Evolutionary conservation across 768 basidiomycete species (phyloP).

Genomic region (Paxillus rubicundulus): DNA sequence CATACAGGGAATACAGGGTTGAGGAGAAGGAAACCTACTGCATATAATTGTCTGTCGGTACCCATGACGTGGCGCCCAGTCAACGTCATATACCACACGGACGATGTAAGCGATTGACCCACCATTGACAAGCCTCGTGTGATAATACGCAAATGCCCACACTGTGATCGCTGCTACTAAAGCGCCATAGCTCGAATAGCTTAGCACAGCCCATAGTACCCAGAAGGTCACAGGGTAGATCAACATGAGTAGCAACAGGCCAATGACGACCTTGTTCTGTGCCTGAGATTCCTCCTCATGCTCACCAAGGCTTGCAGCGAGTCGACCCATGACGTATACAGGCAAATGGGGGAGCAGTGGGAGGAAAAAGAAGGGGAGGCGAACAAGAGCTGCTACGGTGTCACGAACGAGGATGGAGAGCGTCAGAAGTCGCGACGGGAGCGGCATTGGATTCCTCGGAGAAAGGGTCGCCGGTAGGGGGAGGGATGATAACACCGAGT

Average conservation of each 20-base stretch:
- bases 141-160: conserved; percentile 80
- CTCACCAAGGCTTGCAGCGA: conserved; percentile 71
- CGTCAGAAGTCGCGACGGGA: conserved; percentile 83
- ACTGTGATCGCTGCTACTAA: conserved; percentile 65
- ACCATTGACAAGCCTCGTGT: conserved; percentile 84
- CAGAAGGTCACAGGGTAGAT: conserved; percentile 87
- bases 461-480: conserved; percentile 84
- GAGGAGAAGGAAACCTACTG: conserved; percentile 47
- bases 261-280: conserved; percentile 94
- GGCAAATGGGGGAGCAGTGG: conserved; percentile 84
- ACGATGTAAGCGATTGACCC: conserved; percentile 35
- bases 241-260: conserved; percentile 66
- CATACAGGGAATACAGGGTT: not conserved
- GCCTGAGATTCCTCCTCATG: conserved; percentile 95
- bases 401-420: conserved; percentile 77
- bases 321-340: conserved; percentile 75
- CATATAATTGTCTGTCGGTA: conserved; percentile 63
- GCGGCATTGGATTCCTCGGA: conserved; percentile 62
- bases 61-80: not conserved
- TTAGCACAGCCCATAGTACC: conserved; percentile 79
- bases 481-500: conserved; percentile 79
- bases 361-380: conserved; percentile 85
- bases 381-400: conserved; percentile 63
- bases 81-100: conserved; percentile 24
- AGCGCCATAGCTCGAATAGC: conserved; percentile 72